A percentile compares a stretch with the other conserved stretches of the same genome.
These are phyloP conservation scores for Breviolum minutum DNA, from an alignment of 73 alveolate species.

Conservation along the genomic window DNA sequence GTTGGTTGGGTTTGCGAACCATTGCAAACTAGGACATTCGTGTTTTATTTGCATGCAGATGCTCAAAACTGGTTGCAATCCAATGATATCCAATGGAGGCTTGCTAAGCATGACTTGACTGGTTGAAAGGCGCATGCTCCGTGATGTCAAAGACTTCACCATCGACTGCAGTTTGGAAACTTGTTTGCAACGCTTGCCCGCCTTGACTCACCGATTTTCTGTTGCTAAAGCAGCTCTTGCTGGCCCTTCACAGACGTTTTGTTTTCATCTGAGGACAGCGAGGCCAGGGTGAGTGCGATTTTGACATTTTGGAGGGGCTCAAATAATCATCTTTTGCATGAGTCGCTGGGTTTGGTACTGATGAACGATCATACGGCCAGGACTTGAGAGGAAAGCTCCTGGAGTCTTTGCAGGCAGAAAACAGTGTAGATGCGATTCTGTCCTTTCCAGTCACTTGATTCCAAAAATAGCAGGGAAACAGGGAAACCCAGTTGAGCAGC, in stretches of 20 bases:
- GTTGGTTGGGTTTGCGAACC: no score
- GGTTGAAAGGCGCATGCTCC: background rate
- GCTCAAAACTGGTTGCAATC: no score
- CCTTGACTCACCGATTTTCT: background rate
- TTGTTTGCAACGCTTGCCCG: background rate
- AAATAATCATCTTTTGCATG: background rate
- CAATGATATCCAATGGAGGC: no score
- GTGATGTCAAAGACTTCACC: constrained; percentile 50
- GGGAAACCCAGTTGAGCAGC: background rate
- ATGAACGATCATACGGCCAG: background rate
- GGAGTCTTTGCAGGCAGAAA: constrained; percentile 16
- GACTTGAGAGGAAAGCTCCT: constrained; percentile 36
- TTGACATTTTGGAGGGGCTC: background rate
- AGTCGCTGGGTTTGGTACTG: background rate
- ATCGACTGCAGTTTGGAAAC: constrained; percentile 56
- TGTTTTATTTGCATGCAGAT: no score
- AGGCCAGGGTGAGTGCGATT: background rate
- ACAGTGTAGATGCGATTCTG: constrained; percentile 17
- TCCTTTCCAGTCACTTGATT: constrained; percentile 18
- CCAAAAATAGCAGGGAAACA: background rate
- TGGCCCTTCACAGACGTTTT: no score
- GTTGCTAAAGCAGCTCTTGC: background rate
- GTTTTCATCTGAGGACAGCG: background rate
- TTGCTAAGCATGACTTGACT: background rate
- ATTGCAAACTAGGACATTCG: no score